These are phyloP conservation scores for Malbranchea cinnamomea DNA, from an alignment of 2,329 filamentous ascomycete species.

Conservation along the genomic window DNA sequence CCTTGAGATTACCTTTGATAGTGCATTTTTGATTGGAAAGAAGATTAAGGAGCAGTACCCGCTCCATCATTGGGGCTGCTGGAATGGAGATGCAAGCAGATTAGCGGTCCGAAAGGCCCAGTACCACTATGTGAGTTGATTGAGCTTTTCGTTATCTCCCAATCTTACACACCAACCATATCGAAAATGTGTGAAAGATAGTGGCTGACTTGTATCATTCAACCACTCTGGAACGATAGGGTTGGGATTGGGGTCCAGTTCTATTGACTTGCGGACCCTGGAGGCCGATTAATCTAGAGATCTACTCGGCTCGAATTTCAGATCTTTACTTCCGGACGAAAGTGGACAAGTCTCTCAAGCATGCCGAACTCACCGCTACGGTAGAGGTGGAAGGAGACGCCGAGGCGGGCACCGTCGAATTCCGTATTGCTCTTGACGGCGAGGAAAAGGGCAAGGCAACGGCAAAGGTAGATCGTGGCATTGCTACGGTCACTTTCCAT, in stretches of 20 bases:
- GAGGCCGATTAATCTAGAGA: slow-evolving; percentile 43
- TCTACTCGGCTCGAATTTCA: slow-evolving; percentile 23
- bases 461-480: slow-evolving; percentile 37
- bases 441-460: slow-evolving; percentile 44
- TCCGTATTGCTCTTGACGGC: slow-evolving; percentile 43
- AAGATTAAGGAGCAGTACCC: slow-evolving; percentile 37
- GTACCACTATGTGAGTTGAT: slow-evolving; percentile 35
- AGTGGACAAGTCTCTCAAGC: slow-evolving; percentile 8
- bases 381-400: slow-evolving; percentile 39
- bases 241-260: slow-evolving; percentile 49
- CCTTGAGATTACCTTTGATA: slow-evolving; percentile 42
- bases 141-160: too few species aligned
- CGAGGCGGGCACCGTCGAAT: slow-evolving; percentile 43
- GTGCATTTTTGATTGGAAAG: slow-evolving; percentile 39
- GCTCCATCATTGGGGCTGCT: slow-evolving; percentile 32
- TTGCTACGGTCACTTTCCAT: slow-evolving; percentile 7
- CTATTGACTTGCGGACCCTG: slow-evolving; percentile 50
- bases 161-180: too few species aligned
- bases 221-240: slow-evolving; percentile 49
- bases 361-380: slow-evolving; percentile 21
- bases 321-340: slow-evolving; percentile 9
- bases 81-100: slow-evolving; percentile 42
- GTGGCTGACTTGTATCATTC: too few species aligned
- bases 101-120: slow-evolving; percentile 38
- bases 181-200: too few species aligned